These are phyloP conservation scores for Tetrahymena malaccensis DNA, from an alignment of 73 alveolate species.

Conservation along the genomic window DNA sequence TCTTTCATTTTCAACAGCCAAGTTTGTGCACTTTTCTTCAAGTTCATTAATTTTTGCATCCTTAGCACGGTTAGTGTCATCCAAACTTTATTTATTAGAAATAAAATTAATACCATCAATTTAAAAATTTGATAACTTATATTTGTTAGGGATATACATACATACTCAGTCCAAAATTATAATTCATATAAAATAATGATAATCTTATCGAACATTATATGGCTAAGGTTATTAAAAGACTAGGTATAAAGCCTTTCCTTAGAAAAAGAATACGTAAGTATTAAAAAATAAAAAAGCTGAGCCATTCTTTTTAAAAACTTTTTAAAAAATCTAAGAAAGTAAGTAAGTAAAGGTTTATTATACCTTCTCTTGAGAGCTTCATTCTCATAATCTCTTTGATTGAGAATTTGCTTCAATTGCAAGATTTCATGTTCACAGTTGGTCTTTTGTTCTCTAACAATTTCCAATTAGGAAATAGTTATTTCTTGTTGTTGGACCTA, in stretches of 20 bases:
- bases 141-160: no score
- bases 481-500: neutral
- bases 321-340: neutral
- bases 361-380: neutral
- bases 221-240: neutral
- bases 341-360: neutral
- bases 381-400: neutral
- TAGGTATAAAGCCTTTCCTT: no score
- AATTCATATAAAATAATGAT: no score
- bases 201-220: no score
- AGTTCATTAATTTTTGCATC: neutral
- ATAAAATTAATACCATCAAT: neutral
- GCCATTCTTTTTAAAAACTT: no score
- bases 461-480: neutral
- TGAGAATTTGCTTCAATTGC: neutral
- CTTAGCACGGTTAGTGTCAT: neutral
- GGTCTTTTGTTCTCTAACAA: neutral
- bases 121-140: neutral
- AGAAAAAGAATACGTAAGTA: no score
- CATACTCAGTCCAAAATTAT: neutral
- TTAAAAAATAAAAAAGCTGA: no score
- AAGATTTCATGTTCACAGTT: neutral
- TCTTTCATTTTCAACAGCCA: neutral
- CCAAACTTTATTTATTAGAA: neutral
- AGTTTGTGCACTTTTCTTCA: neutral